These are phyloP conservation scores for Drechslera avenae DNA, from an alignment of 2,329 filamentous ascomycete genomes.

Conservation along the genomic window DNA sequence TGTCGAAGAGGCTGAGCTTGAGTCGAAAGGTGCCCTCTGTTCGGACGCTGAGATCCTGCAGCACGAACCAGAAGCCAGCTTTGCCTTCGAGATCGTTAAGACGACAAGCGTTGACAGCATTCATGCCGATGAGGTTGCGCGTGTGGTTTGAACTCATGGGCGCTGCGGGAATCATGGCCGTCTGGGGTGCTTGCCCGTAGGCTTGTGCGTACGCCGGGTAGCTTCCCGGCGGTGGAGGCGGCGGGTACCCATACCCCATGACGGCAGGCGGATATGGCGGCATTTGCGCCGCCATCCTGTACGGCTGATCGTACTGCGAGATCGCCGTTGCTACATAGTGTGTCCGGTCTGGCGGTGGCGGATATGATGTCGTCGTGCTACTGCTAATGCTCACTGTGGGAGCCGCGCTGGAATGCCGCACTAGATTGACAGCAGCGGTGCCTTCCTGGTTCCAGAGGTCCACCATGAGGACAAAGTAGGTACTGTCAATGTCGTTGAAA, in stretches of 20 bases:
- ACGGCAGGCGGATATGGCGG: conserved; percentile 11
- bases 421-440: conserved; percentile 68
- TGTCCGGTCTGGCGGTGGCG: conserved; percentile 54
- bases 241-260: conserved; percentile 9
- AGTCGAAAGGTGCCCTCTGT: conserved; percentile 87
- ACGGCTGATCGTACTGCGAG: conserved; percentile 4
- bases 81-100: conserved; percentile 79
- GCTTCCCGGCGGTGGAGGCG: not conserved
- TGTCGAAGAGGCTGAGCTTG: conserved; percentile 82
- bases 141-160: conserved; percentile 72
- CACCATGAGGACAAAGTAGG: conserved; percentile 70
- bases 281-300: conserved; percentile 30
- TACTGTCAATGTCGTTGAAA: conserved; percentile 73
- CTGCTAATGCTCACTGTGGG: conserved; percentile 76
- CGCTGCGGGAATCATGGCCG: conserved; percentile 27
- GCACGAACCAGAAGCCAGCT: conserved; percentile 93
- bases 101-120: conserved; percentile 85
- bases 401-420: conserved; percentile 66
- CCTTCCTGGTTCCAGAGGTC: conserved; percentile 70
- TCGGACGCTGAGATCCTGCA: conserved; percentile 92
- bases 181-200: conserved; percentile 8
- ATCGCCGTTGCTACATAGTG: conserved; percentile 47
- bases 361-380: conserved; percentile 78
- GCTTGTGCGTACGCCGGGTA: conserved; percentile 6
- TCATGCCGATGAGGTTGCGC: conserved; percentile 88